These are phyloP conservation scores for Torulaspora quercuum DNA, from an alignment of 805 yeast genomes.

Conservation along the genomic window DNA sequence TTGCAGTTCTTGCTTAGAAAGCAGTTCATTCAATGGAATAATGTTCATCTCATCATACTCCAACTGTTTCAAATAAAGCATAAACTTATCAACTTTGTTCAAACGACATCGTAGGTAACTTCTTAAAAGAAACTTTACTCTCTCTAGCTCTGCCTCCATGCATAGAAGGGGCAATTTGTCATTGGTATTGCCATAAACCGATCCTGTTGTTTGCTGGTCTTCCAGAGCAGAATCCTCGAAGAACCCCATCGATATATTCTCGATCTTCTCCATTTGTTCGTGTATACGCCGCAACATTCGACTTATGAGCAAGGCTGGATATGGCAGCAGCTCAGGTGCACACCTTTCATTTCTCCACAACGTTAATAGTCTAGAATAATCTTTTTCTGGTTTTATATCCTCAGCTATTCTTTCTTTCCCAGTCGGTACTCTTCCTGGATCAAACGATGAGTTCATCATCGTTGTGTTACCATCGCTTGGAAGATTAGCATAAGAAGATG, in stretches of 20 bases:
- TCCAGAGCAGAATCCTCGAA: slow-evolving; percentile 40
- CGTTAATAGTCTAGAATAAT: slow-evolving; percentile 42
- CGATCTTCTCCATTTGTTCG: slow-evolving; percentile 70
- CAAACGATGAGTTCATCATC: slow-evolving; percentile 23
- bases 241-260: slow-evolving; percentile 74
- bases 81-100: slow-evolving; percentile 66
- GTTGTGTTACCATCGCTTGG: slow-evolving; percentile 26
- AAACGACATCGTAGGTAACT: slow-evolving; percentile 77
- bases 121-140: slow-evolving; percentile 78
- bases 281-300: slow-evolving; percentile 58
- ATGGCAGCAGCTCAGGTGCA: slow-evolving; percentile 83
- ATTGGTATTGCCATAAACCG: slow-evolving; percentile 11
- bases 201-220: slow-evolving; percentile 8
- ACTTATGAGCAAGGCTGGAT: slow-evolving; percentile 57
- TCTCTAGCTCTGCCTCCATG: slow-evolving; percentile 86
- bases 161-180: slow-evolving; percentile 71
- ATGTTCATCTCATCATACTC: slow-evolving; percentile 33
- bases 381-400: slow-evolving; percentile 20
- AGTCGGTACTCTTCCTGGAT: slow-evolving; percentile 8
- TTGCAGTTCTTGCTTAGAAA: slow-evolving; percentile 57
- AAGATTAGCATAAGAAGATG: slow-evolving; percentile 10
- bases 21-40: slow-evolving; percentile 25
- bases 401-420: slow-evolving; percentile 6
- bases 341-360: slow-evolving; percentile 83
- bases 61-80: slow-evolving; percentile 52